Base-by-base conservation (phyloP, 2,329 filamentous ascomycete species). In the Atkinsonella texensis region DNA sequence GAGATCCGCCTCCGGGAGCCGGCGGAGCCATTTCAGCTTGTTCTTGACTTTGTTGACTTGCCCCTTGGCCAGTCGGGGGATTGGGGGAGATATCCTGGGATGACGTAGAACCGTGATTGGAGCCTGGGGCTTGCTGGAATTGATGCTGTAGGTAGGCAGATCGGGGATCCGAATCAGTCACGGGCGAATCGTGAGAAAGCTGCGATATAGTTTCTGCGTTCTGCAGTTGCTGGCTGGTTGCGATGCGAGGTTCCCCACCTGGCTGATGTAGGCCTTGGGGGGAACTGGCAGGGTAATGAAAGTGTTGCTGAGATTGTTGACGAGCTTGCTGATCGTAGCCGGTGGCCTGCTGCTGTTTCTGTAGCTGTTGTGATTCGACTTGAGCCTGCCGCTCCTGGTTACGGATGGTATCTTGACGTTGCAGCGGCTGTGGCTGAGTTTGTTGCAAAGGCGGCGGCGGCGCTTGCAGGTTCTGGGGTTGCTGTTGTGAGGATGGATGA, bases 131-230 rank as follows among this genome's bases (percentile, higher is more conserved):
- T n/a, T 65, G 63, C 55, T 74, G 72, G 46, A 66, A 62, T 49
- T 71, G 69, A 32, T 74, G 70, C 35, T 75, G 71, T 50, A 69
- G 59, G 56, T 68, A 69, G 55, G 65, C 62, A 54, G 69, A 65
- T 48, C 60, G 60, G 54, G 65, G 64, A 54, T 78, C 76, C 40
- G 69, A 68, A 55, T 81, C 78, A 42, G 70, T 68, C 17, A 73
- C 63, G 38, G 74, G 75, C 35, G 79, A 82, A 53, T 84, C 81
- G 70, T 77, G 74, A 61, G 81, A 84, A 57, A 80, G 63, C 63
- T 83, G 79, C 7, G 80, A 83, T 39, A 80, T 65, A 5, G 79
- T 81, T 63, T 84, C 80, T 31, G 77, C 67, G 59, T 80, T 82
- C 52, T 63, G 67, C 49, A 63, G 63, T 50, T 64, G 63, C 44